Conservation (phyloP, 768 basidiomycete genomes). For the Sistotremastrum suecicum region DNA sequence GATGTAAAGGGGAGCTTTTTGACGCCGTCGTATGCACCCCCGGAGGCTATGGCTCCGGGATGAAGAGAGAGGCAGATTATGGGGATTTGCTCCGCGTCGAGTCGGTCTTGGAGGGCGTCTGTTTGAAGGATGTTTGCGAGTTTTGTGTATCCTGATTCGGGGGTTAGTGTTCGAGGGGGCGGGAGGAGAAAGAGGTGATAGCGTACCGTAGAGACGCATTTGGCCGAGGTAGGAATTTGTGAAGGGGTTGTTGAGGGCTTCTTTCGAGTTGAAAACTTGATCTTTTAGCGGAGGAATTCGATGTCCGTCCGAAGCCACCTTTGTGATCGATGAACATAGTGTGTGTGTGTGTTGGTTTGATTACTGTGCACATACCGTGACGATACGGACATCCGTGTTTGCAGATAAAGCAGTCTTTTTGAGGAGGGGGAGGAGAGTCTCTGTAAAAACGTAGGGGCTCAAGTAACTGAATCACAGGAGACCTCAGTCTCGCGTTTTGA, state of each 20-base stretch:
- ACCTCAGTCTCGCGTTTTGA: conserved; percentile 7
- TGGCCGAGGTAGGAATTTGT: too few species aligned
- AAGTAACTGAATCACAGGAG: conserved; percentile 25
- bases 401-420: conserved; percentile 31
- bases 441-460: conserved; percentile 41
- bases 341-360: too few species aligned
- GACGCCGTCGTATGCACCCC: too few species aligned
- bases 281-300: too few species aligned
- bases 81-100: conserved; percentile 22
- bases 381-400: conserved; percentile 43
- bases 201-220: too few species aligned
- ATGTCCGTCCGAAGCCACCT: too few species aligned
- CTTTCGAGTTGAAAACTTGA: too few species aligned
- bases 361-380: conserved; percentile 27
- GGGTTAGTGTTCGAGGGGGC: not conserved
- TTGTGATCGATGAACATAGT: too few species aligned
- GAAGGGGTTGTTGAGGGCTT: too few species aligned
- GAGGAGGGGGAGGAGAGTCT: conserved; percentile 37
- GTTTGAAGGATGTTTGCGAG: conserved; percentile 36
- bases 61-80: conserved; percentile 29
- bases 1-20: too few species aligned
- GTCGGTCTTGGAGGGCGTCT: conserved; percentile 32
- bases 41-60: conserved; percentile 27
- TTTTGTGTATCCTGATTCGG: conserved; percentile 30
- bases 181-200: too few species aligned